These are phyloP conservation scores for Ascochyta koolunga DNA, from an alignment of 2,329 filamentous ascomycete species.

Conservation along the genomic window DNA sequence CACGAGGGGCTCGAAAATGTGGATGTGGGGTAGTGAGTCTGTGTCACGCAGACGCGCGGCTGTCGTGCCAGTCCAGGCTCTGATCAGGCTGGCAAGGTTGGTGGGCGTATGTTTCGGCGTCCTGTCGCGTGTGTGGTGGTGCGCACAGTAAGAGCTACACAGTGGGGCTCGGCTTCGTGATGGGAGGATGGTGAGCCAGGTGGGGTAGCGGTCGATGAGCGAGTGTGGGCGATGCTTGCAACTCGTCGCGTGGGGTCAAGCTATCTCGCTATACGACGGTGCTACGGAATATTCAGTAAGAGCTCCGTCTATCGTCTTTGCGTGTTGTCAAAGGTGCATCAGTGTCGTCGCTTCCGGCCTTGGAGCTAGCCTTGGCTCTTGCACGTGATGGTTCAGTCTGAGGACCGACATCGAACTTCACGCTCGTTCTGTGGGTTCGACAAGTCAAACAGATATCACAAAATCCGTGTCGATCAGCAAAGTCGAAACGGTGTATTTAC, in stretches of 20 bases:
- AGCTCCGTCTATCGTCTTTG: not conserved
- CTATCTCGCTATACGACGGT: not conserved
- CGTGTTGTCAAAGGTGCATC: not conserved
- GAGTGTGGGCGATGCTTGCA: conserved; percentile 1
- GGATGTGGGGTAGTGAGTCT: conserved; percentile 31
- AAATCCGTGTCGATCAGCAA: not conserved
- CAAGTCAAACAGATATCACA: not conserved
- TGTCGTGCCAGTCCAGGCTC: not conserved
- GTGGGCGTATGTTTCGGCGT: not conserved
- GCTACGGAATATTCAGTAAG: not conserved
- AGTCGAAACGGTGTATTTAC: not conserved
- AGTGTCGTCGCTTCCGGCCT: conserved; percentile 13
- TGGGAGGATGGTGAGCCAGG: conserved; percentile 9
- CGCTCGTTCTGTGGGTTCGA: not conserved
- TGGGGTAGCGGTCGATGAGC: conserved; percentile 12
- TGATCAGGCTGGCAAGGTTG: not conserved
- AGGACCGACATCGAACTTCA: not conserved
- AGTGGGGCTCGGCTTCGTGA: conserved; percentile 16
- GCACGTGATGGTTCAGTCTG: conserved; percentile 8
- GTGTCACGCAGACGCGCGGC: conserved; percentile 7
- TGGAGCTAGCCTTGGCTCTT: conserved; percentile 10
- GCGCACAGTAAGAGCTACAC: conserved; percentile 10
- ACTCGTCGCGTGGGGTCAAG: not conserved
- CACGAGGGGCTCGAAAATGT: conserved; percentile 38
- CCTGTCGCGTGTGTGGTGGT: conserved; percentile 12